Percentiles rank a stretch among this genome's conserved stretches.
Conservation (phyloP, 2,329 filamentous ascomycete genomes). For the Xylaria sp. region DNA sequence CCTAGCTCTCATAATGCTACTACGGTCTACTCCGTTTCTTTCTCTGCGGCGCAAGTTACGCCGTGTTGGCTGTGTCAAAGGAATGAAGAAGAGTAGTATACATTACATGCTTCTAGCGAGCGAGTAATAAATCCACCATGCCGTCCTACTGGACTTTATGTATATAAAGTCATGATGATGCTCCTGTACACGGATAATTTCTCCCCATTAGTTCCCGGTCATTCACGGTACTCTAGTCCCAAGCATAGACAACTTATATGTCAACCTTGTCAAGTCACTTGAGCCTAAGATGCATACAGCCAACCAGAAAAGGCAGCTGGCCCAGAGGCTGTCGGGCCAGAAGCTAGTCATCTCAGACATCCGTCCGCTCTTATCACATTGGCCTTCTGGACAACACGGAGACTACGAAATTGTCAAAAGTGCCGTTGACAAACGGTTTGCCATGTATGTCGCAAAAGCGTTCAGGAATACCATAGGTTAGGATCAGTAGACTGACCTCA, state of each 20-base stretch:
- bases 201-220: not conserved
- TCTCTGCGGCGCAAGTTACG: not conserved
- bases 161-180: conserved; percentile 14
- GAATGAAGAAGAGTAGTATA: not conserved
- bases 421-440: conserved; percentile 38
- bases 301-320: conserved; percentile 40
- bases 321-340: conserved; percentile 43
- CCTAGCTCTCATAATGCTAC: not conserved
- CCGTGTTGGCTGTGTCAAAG: not conserved
- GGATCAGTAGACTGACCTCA: not conserved
- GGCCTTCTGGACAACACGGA: conserved; percentile 41
- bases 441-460: conserved; percentile 32
- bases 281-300: conserved; percentile 36
- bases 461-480: not conserved
- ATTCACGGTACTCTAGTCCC: not conserved
- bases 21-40: not conserved
- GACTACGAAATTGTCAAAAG: conserved; percentile 41
- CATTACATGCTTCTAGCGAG: not conserved
- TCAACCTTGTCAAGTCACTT: not conserved
- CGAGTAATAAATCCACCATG: not conserved
- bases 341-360: conserved; percentile 45
- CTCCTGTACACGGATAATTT: not conserved
- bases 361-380: conserved; percentile 43
- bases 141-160: not conserved
- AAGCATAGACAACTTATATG: not conserved